Evolutionary conservation across 345 rosid genomes (phyloP), one percentile per base, ranked within the genome.

Genomic region (Eutrema japonicum): DNA sequence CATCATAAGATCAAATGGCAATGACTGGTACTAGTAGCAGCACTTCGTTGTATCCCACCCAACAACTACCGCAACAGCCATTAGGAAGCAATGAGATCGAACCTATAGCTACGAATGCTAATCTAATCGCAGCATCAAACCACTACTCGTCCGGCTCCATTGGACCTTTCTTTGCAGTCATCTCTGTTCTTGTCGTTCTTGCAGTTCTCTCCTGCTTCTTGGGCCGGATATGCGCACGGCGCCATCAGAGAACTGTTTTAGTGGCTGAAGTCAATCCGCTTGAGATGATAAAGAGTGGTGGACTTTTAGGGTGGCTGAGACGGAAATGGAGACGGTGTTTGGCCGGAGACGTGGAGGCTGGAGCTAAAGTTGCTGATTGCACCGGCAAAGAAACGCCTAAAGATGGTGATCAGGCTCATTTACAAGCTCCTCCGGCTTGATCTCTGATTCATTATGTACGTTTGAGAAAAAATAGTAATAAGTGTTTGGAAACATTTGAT

Each of bases 91-190:
- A 57, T 36, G 77, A 41, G 63, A 65, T 58, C n/a, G 51, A 43
- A 71, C 75, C 76, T 13, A 66, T 36, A 1, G 60, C 66, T 3
- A 70, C 75, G 2, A 77, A 9, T 51, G 64, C 68, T 10, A 77
- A 65, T 58, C 57, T 77, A 8, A 8, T 73, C 4, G 35, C 73
- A 2, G 69, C 72, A 33, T 64, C 83, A 7, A 61, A 42, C 27
- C 77, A 72, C 65, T 56, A 73, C 56, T 69, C 88, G 4, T 79
- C 87, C 2, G 90, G 93, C 16, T 83, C 96, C 38, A 81, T 87
- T 6, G 88, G 92, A n/a, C 93, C 92, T 0, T 89, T 92, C 82
- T 83, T 92, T 8, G 90, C 75, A 0, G 89, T 84, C 49, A 82
- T 92, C 52, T 89, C 89, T 12, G 82, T 85, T 51, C 71, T 89